Percentiles rank a stretch among this genome's conserved stretches.
Conservation (phyloP, 305 asterid species). For the Caryopteris hybrid region DNA sequence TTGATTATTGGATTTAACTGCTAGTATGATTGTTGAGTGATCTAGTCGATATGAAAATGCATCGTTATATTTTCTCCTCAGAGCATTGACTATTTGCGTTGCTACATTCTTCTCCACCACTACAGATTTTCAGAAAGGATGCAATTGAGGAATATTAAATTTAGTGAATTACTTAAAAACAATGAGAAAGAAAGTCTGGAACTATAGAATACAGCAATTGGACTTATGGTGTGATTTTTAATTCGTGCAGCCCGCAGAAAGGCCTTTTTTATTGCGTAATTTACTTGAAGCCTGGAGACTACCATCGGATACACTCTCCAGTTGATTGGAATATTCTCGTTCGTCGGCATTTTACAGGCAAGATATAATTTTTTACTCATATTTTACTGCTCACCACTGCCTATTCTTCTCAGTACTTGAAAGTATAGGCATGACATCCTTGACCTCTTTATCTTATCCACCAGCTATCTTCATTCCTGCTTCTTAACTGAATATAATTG, state of each 20-base stretch:
- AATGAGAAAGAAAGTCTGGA: neutral
- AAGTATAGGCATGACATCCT: constrained; percentile 6
- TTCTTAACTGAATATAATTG: constrained; percentile 6
- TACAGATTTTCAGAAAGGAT: neutral
- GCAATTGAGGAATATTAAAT: neutral
- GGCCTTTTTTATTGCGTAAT: constrained; percentile 94
- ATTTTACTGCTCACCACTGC: constrained; percentile 10
- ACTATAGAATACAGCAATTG: constrained; percentile 4
- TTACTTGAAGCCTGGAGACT: constrained; percentile 95
- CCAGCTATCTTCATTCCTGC: constrained; percentile 1
- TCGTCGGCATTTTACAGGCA: constrained; percentile 91
- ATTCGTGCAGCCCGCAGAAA: constrained; percentile 66
- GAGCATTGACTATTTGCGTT: constrained; percentile 8
- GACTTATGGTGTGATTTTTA: constrained; percentile 13
- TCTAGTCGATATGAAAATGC: neutral
- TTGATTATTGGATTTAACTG: neutral
- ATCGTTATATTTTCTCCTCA: neutral
- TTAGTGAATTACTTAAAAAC: neutral
- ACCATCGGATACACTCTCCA: constrained; percentile 96
- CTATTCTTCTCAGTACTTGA: constrained; percentile 1
- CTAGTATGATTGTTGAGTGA: constrained; percentile 4
- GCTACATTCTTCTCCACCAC: neutral
- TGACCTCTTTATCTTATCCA: constrained; percentile 14
- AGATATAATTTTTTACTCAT: neutral
- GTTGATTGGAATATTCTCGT: constrained; percentile 80